Percentiles rank a stretch among this genome's conserved stretches.
These are phyloP conservation scores for Phytophthora pisi DNA, from an alignment of 352 stramenopile genomes.

Conservation along the genomic window DNA sequence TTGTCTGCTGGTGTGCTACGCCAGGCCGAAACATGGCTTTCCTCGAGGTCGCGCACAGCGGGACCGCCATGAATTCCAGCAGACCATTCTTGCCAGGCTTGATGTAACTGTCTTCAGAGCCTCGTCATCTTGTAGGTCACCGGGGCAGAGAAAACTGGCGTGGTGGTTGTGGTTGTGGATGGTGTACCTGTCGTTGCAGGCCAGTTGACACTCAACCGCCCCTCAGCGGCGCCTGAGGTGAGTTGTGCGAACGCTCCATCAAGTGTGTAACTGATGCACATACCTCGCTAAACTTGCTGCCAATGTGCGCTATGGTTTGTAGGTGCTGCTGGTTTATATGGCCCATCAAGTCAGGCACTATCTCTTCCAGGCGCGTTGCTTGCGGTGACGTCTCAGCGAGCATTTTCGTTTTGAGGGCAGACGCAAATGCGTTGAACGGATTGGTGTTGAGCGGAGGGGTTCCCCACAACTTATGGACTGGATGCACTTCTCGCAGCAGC, in stretches of 20 bases:
- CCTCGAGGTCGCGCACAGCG: neutral
- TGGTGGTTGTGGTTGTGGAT: too few relatives aligned
- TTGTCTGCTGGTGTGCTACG: constrained; percentile 3
- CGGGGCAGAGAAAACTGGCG: neutral
- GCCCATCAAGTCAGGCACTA: constrained; percentile 15
- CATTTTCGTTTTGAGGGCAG: constrained; percentile 4
- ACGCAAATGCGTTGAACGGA: neutral
- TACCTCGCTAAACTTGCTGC: constrained; percentile 7
- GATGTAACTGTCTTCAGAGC: constrained; percentile 11
- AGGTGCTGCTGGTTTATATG: constrained; percentile 10
- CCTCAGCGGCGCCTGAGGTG: constrained; percentile 6
- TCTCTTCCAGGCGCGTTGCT: neutral
- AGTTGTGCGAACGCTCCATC: constrained; percentile 7
- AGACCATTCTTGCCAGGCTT: constrained; percentile 14
- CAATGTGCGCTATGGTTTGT: constrained; percentile 7
- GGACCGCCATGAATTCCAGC: constrained; percentile 2
- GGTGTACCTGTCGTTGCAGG: neutral
- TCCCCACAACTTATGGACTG: neutral
- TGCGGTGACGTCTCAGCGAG: constrained; percentile 3
- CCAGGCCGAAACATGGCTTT: neutral
- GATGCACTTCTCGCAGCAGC: neutral
- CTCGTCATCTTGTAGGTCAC: neutral
- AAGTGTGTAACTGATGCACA: neutral
- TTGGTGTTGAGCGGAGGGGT: neutral
- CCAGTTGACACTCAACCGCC: constrained; percentile 7